phyloP scores from a whole-genome alignment of 306 rosid genomes.

The Pueraria montana region DNA sequence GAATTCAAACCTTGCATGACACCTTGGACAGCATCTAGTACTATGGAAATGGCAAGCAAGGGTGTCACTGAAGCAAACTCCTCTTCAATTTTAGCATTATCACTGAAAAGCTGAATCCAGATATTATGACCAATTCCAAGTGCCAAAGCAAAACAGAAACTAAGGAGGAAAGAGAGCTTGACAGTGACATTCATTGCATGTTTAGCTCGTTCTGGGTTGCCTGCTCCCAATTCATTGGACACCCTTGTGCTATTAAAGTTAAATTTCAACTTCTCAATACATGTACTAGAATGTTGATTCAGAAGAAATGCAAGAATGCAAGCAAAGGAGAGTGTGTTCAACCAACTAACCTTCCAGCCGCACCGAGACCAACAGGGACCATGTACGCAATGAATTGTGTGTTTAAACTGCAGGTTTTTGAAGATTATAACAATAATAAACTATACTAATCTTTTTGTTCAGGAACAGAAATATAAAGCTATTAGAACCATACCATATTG shows the following conservation, averaged over 20 bases:
- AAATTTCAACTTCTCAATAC: conserved; percentile 24
- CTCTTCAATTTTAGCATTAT: conserved; percentile 51
- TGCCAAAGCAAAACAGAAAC: conserved; percentile 57
- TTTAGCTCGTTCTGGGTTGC: conserved; percentile 65
- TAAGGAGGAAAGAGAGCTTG: conserved; percentile 72
- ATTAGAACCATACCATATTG: conserved; percentile 70
- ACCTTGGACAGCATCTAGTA: conserved; percentile 77
- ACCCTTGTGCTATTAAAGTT: conserved; percentile 74
- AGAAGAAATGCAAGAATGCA: not conserved
- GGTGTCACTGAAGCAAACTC: conserved; percentile 83
- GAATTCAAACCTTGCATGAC: conserved; percentile 76
- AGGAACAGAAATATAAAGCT: conserved; percentile 1
- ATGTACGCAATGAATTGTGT: conserved; percentile 76
- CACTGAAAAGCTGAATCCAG: conserved; percentile 75
- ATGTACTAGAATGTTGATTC: conserved; percentile 2
- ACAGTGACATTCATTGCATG: conserved; percentile 76
- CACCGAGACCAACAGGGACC: conserved; percentile 81
- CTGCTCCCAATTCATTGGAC: conserved; percentile 90
- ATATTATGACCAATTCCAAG: conserved; percentile 67
- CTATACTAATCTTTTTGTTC: not conserved
- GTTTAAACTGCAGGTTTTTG: conserved; percentile 61
- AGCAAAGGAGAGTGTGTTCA: conserved; percentile 4
- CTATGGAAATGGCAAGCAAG: conserved; percentile 71
- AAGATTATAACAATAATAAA: not conserved
- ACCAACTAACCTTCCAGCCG: conserved; percentile 75